Percentiles rank a stretch among this genome's conserved stretches.
Conservation (phyloP, 495 filamentous ascomycete species). For the Annulohypoxylon moriforme region DNA sequence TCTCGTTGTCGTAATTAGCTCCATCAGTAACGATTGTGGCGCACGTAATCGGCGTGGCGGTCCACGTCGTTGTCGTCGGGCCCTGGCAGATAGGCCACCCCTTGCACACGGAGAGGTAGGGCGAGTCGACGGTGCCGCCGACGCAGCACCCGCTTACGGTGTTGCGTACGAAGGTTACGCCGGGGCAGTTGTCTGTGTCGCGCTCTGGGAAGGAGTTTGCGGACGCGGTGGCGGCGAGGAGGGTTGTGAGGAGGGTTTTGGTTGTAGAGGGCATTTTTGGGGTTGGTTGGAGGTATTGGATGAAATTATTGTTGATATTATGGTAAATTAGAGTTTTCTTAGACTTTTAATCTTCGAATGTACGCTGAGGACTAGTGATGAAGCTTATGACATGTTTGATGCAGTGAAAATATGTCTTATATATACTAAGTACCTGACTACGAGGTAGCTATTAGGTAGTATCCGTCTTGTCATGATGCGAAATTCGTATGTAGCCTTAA, state of each 20-base stretch:
- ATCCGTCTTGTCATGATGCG: not conserved
- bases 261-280: not conserved
- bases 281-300: not conserved
- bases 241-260: not conserved
- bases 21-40: conserved; percentile 16
- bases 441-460: too few relatives aligned
- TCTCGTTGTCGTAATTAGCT: not conserved
- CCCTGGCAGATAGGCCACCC: conserved; percentile 17
- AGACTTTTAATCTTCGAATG: not conserved
- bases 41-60: not conserved
- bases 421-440: too few relatives aligned
- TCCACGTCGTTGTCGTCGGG: conserved; percentile 14
- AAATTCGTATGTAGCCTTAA: not conserved
- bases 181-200: conserved; percentile 5
- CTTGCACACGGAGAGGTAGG: conserved; percentile 5
- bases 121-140: conserved; percentile 9
- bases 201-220: not conserved
- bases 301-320: not conserved
- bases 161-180: not conserved
- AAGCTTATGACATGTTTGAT: not conserved
- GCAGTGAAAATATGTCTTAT: too few relatives aligned
- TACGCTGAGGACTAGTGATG: not conserved
- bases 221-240: not conserved
- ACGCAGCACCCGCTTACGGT: conserved; percentile 9
- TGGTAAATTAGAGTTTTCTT: not conserved